Percentiles rank a stretch among this genome's conserved stretches.
Evolutionary conservation across 1,284 basidiomycete species (phyloP).

Genomic region (Rhodotorula sp.): DNA sequence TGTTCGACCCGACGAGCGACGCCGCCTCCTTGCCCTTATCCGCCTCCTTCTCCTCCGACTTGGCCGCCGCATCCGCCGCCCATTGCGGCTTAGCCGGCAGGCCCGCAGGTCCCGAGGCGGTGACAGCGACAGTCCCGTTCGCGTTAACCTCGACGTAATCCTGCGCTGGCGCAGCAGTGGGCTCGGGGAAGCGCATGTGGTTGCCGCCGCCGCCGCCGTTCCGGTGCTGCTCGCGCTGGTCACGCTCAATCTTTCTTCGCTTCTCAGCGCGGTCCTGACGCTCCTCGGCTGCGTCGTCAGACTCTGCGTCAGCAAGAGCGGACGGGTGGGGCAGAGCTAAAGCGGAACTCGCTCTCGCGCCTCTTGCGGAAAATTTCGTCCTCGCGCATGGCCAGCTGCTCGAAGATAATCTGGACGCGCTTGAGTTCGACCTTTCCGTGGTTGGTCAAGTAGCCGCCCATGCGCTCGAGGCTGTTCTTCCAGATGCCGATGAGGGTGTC

Average conservation of each 20-base stretch:
- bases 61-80: constrained; percentile 12
- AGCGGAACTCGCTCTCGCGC: constrained; percentile 73
- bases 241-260: constrained; percentile 75
- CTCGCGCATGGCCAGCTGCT: constrained; percentile 86
- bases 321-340: too few species aligned
- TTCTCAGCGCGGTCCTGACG: constrained; percentile 77
- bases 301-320: too few species aligned
- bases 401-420: constrained; percentile 89
- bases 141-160: constrained; percentile 39
- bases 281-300: constrained; percentile 69
- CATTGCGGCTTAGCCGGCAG: constrained; percentile 21
- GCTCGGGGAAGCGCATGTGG: constrained; percentile 14
- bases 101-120: constrained; percentile 13
- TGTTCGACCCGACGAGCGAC: constrained; percentile 53
- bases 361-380: constrained; percentile 92
- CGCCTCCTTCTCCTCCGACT: constrained; percentile 1
- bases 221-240: constrained; percentile 48
- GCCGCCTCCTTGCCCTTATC: constrained; percentile 1
- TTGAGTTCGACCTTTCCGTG: constrained; percentile 84
- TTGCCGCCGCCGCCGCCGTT: constrained; percentile 5
- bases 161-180: constrained; percentile 23
- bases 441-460: constrained; percentile 96
- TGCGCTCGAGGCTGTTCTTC: constrained; percentile 85
- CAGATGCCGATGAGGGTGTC: constrained; percentile 94
- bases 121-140: constrained; percentile 9